Evolutionary conservation across 106 monocot genomes (phyloP).

Genomic region (Allium sativum): DNA sequence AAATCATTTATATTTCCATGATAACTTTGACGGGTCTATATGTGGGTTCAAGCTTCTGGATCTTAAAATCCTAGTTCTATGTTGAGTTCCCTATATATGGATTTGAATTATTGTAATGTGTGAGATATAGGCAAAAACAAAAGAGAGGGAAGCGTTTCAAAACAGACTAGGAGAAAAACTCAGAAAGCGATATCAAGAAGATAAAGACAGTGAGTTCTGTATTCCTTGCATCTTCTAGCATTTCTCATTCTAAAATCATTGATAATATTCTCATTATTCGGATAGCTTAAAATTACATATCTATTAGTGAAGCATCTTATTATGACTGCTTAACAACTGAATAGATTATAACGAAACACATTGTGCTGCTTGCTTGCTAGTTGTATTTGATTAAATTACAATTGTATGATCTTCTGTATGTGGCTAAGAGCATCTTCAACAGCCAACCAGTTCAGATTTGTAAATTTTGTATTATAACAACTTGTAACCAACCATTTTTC

Average conservation of each 20-base stretch:
- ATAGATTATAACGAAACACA: background rate
- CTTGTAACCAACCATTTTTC: no score
- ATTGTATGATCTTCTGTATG: background rate
- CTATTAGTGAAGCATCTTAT: background rate
- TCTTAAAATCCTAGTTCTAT: background rate
- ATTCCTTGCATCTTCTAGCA: background rate
- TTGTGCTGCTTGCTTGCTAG: background rate
- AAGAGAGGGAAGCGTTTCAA: constrained; percentile 46
- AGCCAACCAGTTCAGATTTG: no score
- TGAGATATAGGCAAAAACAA: constrained; percentile 44
- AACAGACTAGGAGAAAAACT: constrained; percentile 36
- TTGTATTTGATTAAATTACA: background rate
- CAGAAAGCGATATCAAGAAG: constrained; percentile 58
- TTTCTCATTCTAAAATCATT: background rate
- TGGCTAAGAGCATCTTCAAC: no score
- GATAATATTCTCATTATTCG: background rate
- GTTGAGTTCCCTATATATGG: background rate
- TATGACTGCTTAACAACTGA: background rate
- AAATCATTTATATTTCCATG: background rate
- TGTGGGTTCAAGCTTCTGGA: background rate
- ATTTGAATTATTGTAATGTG: background rate
- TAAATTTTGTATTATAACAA: no score
- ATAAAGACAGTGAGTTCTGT: constrained; percentile 44
- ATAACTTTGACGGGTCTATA: background rate
- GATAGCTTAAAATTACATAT: background rate